These are phyloP conservation scores for Suillus plorans DNA, from an alignment of 768 basidiomycete species.

Conservation along the genomic window DNA sequence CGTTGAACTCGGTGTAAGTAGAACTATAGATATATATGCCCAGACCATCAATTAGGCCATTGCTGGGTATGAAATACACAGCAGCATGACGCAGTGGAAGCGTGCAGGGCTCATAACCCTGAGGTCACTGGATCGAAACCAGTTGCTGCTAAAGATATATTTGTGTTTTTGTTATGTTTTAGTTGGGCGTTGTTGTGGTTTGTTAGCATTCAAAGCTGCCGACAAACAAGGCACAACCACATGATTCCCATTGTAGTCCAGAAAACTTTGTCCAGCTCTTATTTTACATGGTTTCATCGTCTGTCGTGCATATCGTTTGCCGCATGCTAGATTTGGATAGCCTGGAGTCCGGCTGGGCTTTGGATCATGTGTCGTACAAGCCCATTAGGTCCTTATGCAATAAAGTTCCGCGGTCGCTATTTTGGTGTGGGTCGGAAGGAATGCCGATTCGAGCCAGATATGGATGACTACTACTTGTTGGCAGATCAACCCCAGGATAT, in stretches of 20 bases:
- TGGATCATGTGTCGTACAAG: not conserved
- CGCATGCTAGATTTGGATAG: not conserved
- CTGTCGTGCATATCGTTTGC: not conserved
- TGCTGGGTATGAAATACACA: not conserved
- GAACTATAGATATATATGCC: not conserved
- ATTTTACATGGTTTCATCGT: not conserved
- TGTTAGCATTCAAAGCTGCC: conserved; percentile 6
- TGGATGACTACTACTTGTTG: not conserved
- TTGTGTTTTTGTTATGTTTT: not conserved
- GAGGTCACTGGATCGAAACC: conserved; percentile 34
- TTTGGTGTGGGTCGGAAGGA: not conserved
- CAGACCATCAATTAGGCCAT: not conserved
- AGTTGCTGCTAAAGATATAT: conserved; percentile 23
- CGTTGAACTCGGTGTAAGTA: not conserved
- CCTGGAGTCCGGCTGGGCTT: not conserved
- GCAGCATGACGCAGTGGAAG: conserved; percentile 31
- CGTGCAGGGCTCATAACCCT: conserved; percentile 30
- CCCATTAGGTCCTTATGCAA: not conserved
- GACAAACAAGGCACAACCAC: not conserved
- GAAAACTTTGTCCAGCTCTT: not conserved
- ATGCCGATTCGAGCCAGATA: not conserved
- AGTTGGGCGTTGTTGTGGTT: conserved; percentile 6
- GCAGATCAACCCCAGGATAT: not conserved
- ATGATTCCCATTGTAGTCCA: not conserved
- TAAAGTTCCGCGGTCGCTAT: conserved; percentile 3